A percentile compares a stretch with the other conserved stretches of the same genome.
phyloP scores from a whole-genome alignment of 352 stramenopile genomes.

The Pythium apleroticum region DNA sequence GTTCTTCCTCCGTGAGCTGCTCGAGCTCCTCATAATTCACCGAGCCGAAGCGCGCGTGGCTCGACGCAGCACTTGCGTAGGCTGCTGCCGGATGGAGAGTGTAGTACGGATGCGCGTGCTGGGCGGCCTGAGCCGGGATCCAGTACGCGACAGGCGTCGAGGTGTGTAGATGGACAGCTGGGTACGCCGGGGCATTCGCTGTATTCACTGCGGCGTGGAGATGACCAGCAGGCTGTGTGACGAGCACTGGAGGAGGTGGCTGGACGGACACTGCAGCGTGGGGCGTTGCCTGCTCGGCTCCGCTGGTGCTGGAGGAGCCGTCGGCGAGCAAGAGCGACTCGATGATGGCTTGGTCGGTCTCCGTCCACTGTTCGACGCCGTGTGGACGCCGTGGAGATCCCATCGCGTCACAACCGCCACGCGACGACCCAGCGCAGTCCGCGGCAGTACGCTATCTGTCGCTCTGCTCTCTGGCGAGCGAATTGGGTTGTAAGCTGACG shows the following conservation, averaged over 20 bases:
- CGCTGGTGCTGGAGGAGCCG: neutral
- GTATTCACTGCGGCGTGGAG: neutral
- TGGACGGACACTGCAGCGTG: neutral
- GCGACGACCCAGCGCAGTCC: neutral
- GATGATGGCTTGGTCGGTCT: slow-evolving; percentile 60
- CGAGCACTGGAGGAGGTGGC: neutral
- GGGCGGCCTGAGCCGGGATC: slow-evolving; percentile 13
- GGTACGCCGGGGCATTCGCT: slow-evolving; percentile 18
- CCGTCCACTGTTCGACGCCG: slow-evolving; percentile 36
- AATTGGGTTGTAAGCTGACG: neutral
- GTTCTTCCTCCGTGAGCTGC: slow-evolving; percentile 27
- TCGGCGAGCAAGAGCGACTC: slow-evolving; percentile 42
- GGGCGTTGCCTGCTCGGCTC: neutral
- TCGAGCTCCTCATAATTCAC: slow-evolving; percentile 14
- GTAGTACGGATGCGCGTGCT: slow-evolving; percentile 7
- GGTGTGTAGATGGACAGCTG: neutral
- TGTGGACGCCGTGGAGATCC: slow-evolving; percentile 25
- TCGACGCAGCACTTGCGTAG: neutral
- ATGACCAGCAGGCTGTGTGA: neutral
- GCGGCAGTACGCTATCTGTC: neutral
- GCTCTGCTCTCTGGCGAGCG: neutral
- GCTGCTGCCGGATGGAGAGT: neutral
- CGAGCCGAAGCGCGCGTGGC: neutral
- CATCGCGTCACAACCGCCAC: neutral
- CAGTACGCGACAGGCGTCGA: slow-evolving; percentile 7